These are phyloP conservation scores for Phytophthora chlamydospora DNA, from an alignment of 352 stramenopile species.

Conservation along the genomic window DNA sequence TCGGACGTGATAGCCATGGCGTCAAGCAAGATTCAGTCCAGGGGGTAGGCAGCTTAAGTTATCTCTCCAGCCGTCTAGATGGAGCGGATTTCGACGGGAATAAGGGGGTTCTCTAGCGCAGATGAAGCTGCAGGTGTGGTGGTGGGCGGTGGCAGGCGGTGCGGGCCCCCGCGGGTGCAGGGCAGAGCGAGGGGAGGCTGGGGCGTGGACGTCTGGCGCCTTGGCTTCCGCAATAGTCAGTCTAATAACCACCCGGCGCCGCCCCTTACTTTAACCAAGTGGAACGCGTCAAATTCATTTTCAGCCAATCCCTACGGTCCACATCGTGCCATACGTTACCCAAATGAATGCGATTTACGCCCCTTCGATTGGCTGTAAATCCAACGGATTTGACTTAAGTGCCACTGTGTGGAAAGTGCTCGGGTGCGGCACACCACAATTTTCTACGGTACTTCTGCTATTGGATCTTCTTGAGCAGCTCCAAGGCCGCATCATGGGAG, in stretches of 20 bases:
- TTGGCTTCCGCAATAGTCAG: constrained; percentile 39
- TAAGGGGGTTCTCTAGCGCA: constrained; percentile 4
- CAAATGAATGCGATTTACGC: too few species aligned
- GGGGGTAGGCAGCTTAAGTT: too few species aligned
- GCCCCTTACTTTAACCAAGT: background rate
- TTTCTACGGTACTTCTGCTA: too few species aligned
- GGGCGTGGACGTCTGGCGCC: constrained; percentile 29
- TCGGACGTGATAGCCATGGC: constrained; percentile 93
- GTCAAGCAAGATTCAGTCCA: background rate
- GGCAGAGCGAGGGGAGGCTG: constrained; percentile 14
- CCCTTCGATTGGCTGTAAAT: too few species aligned
- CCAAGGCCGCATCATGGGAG: constrained; percentile 67
- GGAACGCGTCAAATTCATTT: background rate
- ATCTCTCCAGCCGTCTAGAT: background rate
- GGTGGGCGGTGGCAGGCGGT: constrained; percentile 6
- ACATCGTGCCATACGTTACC: too few species aligned
- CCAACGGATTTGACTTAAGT: too few species aligned
- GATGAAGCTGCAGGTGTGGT: constrained; percentile 5
- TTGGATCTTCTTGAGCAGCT: constrained; percentile 67
- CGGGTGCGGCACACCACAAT: too few species aligned
- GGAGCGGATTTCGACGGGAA: background rate
- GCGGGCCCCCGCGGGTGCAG: constrained; percentile 21
- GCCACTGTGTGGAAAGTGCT: too few species aligned
- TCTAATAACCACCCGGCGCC: constrained; percentile 34
- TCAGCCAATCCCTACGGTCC: background rate